Conservation (phyloP, 306 rosid species). For the Cucurbita ficifolia region DNA sequence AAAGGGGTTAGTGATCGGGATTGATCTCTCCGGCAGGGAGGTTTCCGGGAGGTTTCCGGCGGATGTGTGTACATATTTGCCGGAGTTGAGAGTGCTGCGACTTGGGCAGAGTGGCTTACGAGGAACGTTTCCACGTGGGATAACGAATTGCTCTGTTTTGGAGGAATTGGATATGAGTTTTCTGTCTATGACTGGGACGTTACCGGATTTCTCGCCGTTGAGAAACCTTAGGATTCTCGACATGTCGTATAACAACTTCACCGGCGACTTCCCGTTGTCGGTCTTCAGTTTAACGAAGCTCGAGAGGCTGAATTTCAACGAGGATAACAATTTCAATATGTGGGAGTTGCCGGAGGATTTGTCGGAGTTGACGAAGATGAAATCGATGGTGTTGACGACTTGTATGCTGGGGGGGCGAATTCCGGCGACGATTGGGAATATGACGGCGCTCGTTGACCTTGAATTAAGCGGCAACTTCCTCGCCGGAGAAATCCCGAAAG, state of each 20-base stretch:
- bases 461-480: conserved; percentile 69
- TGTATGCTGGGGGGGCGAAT: conserved; percentile 57
- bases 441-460: conserved; percentile 64
- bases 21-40: conserved; percentile 41
- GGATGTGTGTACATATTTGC: conserved; percentile 49
- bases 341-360: conserved; percentile 56
- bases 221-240: conserved; percentile 45
- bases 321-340: conserved; percentile 28
- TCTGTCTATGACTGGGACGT: conserved; percentile 27
- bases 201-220: conserved; percentile 66
- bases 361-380: conserved; percentile 31
- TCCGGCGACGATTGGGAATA: conserved; percentile 64
- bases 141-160: conserved; percentile 46
- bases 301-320: conserved; percentile 65
- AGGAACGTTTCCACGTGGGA: conserved; percentile 31
- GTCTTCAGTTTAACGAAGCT: conserved; percentile 56
- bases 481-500: conserved; percentile 45
- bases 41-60: conserved; percentile 57
- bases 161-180: conserved; percentile 42
- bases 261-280: conserved; percentile 64
- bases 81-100: conserved; percentile 35
- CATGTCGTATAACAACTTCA: conserved; percentile 54
- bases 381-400: conserved; percentile 41
- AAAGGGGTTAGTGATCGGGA: conserved; percentile 24
- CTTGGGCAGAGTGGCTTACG: conserved; percentile 31